Evolutionary conservation across 116 monocot species (phyloP), one percentile per base, ranked within the genome.

Genomic region (Cymodocea nodosa): DNA sequence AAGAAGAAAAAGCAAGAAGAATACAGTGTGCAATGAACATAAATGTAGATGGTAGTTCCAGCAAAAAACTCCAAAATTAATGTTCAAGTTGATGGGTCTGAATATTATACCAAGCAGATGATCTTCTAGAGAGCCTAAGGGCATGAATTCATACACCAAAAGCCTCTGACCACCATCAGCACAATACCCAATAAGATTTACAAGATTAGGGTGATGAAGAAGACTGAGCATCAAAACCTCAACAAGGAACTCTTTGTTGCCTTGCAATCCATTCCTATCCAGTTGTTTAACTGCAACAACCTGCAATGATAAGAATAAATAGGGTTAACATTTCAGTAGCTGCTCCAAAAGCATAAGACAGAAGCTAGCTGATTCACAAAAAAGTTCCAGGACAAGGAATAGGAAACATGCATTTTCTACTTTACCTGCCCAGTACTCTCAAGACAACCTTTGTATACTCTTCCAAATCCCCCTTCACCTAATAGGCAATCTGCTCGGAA

Each of bases 151-250:
- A 54, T 89, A 89, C 8, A 89, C 89, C 35, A 89, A 73, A 73
- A 89, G 89, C 24, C 89, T 77, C 67, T 89, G 89, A 54, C 83
- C 85, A 68, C 89, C 89, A 75, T 89, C 85, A 4, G 85, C 78
- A 68, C 89, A 89, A 51, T 89, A 85, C 12, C 89, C 89, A 67
- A 89, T 78, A 17, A 89, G 73, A 78, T 75, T 85, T 62, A 89
- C 89, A 17, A 89, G 74, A 50, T 89, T 85, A 14, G 78, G 69
- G 35, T 89, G 85, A 79, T 83, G 89, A 59, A 89, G 63, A 19
- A 85, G 75, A 56, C 89, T 89, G 35, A 89, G 82, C 85, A 84
- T 83, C 62, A 85, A 74, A 54, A 89, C 85, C 70, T 89, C 89
- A 25, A 89, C 82, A 17, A 83, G 74, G 73, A 89, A 89, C 66